Evolutionary conservation across 805 yeast genomes (phyloP).

Genomic region (Ogataea allantospora): DNA sequence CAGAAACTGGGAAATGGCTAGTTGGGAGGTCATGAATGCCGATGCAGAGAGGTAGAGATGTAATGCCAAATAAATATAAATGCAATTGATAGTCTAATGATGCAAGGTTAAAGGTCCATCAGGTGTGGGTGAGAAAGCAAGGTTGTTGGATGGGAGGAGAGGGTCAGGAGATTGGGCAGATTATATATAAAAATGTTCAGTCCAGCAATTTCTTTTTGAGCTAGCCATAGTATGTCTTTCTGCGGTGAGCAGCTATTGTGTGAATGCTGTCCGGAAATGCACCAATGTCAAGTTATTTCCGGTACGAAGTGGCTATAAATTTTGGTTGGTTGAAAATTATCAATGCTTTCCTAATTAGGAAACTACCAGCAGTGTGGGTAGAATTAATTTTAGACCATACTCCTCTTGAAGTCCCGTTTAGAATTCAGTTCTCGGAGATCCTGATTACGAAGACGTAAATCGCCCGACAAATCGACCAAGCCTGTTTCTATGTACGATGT

Average conservation of each 20-base stretch:
- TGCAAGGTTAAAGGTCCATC: constrained; percentile 10
- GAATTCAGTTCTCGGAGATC: not conserved
- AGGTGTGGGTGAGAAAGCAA: constrained; percentile 1
- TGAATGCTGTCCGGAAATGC: constrained; percentile 6
- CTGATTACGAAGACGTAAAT: not conserved
- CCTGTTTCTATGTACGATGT: too few species aligned
- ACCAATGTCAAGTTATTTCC: not conserved
- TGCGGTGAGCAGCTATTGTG: constrained; percentile 7
- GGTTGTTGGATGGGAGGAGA: constrained; percentile 1
- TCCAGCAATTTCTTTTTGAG: constrained; percentile 8
- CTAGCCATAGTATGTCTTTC: not conserved
- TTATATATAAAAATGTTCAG: constrained; percentile 1
- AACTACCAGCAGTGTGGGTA: constrained; percentile 3
- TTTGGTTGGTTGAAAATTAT: constrained; percentile 3
- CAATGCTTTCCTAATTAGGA: constrained; percentile 6
- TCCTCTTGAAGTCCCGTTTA: not conserved
- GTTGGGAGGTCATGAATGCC: constrained; percentile 10
- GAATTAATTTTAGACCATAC: constrained; percentile 3
- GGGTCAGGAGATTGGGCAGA: constrained; percentile 3
- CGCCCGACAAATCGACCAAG: not conserved
- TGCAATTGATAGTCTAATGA: constrained; percentile 12
- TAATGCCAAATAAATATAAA: constrained; percentile 16
- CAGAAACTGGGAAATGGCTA: constrained; percentile 21
- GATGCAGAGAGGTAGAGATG: constrained; percentile 3
- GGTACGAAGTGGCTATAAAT: constrained; percentile 3